These are phyloP conservation scores for Spathaspora boniae DNA, from an alignment of 805 yeast genomes.

Conservation along the genomic window DNA sequence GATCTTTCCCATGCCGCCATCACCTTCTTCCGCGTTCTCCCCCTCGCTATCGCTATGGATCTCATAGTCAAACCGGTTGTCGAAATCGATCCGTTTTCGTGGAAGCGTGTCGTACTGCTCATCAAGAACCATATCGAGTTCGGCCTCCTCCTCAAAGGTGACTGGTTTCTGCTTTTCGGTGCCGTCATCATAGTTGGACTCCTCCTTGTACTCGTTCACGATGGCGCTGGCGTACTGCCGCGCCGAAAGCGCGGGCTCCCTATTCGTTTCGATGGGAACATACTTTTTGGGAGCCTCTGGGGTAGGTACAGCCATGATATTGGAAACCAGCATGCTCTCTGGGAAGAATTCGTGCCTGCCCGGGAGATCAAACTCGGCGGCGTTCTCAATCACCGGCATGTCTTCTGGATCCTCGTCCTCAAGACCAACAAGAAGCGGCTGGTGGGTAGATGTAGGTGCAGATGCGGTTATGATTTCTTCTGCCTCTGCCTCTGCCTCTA, in stretches of 20 bases:
- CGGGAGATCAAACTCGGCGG: conserved; percentile 3
- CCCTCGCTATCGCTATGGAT: conserved; percentile 9
- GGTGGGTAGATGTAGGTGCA: too few species aligned
- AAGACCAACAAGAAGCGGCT: neutral
- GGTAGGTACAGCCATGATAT: neutral
- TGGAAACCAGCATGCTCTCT: neutral
- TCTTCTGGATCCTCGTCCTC: conserved; percentile 13
- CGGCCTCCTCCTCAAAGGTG: conserved; percentile 6
- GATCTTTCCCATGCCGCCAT: too few species aligned
- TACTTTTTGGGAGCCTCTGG: conserved; percentile 5
- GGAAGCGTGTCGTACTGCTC: conserved; percentile 9
- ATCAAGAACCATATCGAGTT: conserved; percentile 8
- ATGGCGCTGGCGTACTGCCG: conserved; percentile 6
- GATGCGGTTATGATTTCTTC: too few species aligned
- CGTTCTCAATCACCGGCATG: conserved; percentile 16
- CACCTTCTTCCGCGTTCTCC: conserved; percentile 3
- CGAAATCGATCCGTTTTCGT: conserved; percentile 7
- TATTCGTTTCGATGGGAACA: conserved; percentile 10
- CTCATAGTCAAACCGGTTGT: conserved; percentile 3
- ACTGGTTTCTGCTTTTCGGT: conserved; percentile 6
- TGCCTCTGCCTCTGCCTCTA: too few species aligned
- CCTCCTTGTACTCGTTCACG: conserved; percentile 10
- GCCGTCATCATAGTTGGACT: conserved; percentile 11
- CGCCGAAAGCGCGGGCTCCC: neutral
- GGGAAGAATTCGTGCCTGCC: neutral